Percentiles rank a stretch among this genome's conserved stretches.
These are phyloP conservation scores for Cinnamomum chago DNA, from an alignment of 164 flowering plant genomes.

Conservation along the genomic window DNA sequence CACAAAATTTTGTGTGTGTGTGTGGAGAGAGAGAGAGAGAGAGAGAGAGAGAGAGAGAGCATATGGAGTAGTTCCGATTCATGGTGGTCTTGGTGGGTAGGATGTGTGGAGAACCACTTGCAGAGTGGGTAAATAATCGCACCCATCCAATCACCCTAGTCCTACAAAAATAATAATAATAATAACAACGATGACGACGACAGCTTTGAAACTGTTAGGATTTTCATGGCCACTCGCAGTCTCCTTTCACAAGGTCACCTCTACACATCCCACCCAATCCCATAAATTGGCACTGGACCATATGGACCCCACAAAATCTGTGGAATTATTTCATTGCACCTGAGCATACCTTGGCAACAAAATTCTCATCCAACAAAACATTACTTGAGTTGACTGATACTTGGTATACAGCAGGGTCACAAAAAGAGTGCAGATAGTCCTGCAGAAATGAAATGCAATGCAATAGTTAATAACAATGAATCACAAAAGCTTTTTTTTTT, in stretches of 20 bases:
- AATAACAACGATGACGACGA: neutral
- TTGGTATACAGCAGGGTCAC: constrained; percentile 59
- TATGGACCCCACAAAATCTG: no score
- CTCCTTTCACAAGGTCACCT: neutral
- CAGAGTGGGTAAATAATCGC: no score
- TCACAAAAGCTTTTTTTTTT: neutral
- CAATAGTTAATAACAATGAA: constrained; percentile 1
- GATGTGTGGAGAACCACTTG: no score
- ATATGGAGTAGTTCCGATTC: no score
- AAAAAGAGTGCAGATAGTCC: constrained; percentile 77
- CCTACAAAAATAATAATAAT: no score
- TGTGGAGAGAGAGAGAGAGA: no score
- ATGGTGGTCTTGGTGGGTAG: no score
- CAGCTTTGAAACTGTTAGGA: neutral
- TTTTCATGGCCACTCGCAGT: neutral
- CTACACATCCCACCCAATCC: neutral
- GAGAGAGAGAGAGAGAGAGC: no score
- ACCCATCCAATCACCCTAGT: no score
- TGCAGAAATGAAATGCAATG: constrained; percentile 28
- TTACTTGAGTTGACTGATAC: constrained; percentile 62
- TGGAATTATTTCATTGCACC: no score
- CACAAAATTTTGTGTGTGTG: no score
- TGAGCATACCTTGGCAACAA: constrained; percentile 55
- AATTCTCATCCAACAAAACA: constrained; percentile 67
- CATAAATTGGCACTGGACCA: no score